A percentile compares a stretch with the other conserved stretches of the same genome.
Conservation (phyloP, 352 stramenopile genomes). For the Aphanomyces astaci region DNA sequence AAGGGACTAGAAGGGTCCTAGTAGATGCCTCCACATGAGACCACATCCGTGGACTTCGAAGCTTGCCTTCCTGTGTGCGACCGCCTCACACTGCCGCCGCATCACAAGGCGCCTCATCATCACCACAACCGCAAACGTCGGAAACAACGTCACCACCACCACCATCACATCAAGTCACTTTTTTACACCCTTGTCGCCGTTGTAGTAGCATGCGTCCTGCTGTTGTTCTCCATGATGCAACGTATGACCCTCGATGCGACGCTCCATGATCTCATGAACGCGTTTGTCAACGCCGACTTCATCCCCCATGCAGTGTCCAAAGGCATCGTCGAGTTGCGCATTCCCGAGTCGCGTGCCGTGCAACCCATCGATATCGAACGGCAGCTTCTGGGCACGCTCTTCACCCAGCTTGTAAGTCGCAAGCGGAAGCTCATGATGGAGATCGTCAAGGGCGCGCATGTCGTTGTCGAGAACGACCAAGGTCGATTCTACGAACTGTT, state of each 20-base stretch:
- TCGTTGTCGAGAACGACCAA: slow-evolving; percentile 27
- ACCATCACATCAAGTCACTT: not conserved
- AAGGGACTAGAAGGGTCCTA: too few relatives aligned
- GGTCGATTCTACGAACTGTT: slow-evolving; percentile 26
- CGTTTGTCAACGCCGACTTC: slow-evolving; percentile 22
- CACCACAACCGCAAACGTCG: not conserved
- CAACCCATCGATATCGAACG: slow-evolving; percentile 17
- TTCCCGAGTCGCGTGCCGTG: not conserved
- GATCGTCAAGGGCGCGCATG: slow-evolving; percentile 26
- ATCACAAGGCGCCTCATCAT: not conserved
- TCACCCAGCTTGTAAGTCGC: slow-evolving; percentile 10
- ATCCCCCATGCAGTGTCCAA: not conserved
- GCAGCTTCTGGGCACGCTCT: slow-evolving; percentile 12
- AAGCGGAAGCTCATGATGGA: slow-evolving; percentile 22
- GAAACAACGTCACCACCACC: slow-evolving; percentile 10
- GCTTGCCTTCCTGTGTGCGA: not conserved
- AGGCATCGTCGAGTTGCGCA: slow-evolving; percentile 11
- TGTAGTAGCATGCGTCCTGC: slow-evolving; percentile 10
- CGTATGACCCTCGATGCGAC: slow-evolving; percentile 21
- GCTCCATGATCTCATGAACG: slow-evolving; percentile 18
- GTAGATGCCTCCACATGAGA: not conserved
- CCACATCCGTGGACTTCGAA: not conserved
- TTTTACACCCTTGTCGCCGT: slow-evolving; percentile 16
- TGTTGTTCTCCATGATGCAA: slow-evolving; percentile 22
- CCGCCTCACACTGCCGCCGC: not conserved